A percentile compares a stretch with the other conserved stretches of the same genome.
Evolutionary conservation across 192 early-diverging fungal species (phyloP).

Genomic region (Coemansia guatemalensis): DNA sequence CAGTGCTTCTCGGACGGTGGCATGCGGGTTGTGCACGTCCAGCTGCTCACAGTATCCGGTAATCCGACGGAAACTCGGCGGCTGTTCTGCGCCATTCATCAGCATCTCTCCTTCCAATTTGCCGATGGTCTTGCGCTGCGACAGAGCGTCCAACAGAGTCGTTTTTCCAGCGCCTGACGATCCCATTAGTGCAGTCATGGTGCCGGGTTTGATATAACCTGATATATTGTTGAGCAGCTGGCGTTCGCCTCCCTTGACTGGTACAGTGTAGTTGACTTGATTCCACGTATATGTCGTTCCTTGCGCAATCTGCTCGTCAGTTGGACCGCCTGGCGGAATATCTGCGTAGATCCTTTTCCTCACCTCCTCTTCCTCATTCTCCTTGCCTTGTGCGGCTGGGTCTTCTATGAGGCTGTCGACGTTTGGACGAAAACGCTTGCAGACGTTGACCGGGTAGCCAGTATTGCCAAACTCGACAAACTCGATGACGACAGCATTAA

Average conservation of each 20-base stretch:
- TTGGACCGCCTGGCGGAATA: not conserved
- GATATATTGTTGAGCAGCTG: slow-evolving; percentile 65
- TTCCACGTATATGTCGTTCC: slow-evolving; percentile 64
- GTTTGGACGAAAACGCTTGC: slow-evolving; percentile 12
- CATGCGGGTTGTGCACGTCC: slow-evolving; percentile 66
- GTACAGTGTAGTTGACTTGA: too few species aligned
- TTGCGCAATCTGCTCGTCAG: too few species aligned
- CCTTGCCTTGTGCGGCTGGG: too few species aligned
- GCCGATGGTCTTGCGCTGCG: slow-evolving; percentile 68
- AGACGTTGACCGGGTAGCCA: slow-evolving; percentile 48
- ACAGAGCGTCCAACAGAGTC: slow-evolving; percentile 68
- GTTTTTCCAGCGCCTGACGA: slow-evolving; percentile 65
- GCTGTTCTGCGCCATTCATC: slow-evolving; percentile 54
- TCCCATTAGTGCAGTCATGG: slow-evolving; percentile 77
- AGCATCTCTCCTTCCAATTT: slow-evolving; percentile 60
- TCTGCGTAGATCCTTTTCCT: not conserved
- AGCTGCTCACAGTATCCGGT: too few species aligned
- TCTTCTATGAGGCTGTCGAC: not conserved
- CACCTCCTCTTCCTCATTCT: not conserved
- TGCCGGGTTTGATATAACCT: slow-evolving; percentile 68
- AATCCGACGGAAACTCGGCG: slow-evolving; percentile 62
- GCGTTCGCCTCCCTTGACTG: slow-evolving; percentile 58
- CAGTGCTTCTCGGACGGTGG: too few species aligned
- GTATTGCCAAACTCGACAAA: slow-evolving; percentile 47
- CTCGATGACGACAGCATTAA: slow-evolving; percentile 55